Evolutionary conservation across 2,329 filamentous ascomycete species (phyloP).

Genomic region (Ophiocordyceps australis): DNA sequence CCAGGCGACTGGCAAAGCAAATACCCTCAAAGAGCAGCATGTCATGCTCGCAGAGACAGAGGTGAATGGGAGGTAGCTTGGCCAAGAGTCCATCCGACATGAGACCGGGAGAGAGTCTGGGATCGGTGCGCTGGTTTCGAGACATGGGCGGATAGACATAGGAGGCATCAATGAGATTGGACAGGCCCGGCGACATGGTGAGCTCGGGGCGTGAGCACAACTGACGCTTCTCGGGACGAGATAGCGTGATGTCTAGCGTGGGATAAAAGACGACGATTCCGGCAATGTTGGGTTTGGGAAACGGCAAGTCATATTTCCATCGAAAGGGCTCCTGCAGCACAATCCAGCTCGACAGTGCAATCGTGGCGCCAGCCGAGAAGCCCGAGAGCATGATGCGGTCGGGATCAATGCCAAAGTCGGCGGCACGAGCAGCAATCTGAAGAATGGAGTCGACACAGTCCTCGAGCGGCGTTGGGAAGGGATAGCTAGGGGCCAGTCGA

Average conservation of each 20-base stretch:
- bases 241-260: conserved; percentile 39
- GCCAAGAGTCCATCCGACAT: conserved; percentile 33
- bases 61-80: conserved; percentile 32
- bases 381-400: conserved; percentile 39
- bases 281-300: conserved; percentile 25
- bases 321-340: conserved; percentile 23
- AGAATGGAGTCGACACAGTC: conserved; percentile 46
- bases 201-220: conserved; percentile 34
- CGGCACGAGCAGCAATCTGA: conserved; percentile 37
- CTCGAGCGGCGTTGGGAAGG: conserved; percentile 46
- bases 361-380: conserved; percentile 44
- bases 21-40: conserved; percentile 45
- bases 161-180: conserved; percentile 43
- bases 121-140: conserved; percentile 25
- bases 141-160: conserved; percentile 37
- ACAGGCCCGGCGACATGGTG: conserved; percentile 37
- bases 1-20: conserved; percentile 39
- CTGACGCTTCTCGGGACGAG: conserved; percentile 35
- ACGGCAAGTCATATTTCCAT: conserved; percentile 17
- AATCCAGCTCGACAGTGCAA: conserved; percentile 28
- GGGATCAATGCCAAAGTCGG: conserved; percentile 37
- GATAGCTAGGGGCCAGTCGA: conserved; percentile 45
- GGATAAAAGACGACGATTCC: conserved; percentile 44
- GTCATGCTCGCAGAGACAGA: conserved; percentile 46
- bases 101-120: conserved; percentile 37